Base-by-base conservation (phyloP, 2,329 filamentous ascomycete genomes). In the Exophiala aquamarina region DNA sequence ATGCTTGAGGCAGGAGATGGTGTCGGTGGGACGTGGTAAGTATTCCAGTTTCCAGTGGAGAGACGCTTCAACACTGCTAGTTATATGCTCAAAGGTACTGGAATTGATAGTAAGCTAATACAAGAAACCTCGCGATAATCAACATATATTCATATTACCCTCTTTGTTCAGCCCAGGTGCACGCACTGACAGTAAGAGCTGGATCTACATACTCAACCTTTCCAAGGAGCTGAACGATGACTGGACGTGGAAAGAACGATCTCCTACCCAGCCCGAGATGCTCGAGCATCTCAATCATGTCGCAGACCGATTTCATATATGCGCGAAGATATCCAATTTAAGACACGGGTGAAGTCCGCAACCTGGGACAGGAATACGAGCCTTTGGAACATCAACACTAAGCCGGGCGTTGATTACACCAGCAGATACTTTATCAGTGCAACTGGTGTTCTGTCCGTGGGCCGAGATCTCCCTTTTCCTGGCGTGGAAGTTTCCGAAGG, bases 401-500 rank as follows among this genome's bases (percentile, higher is more conserved):
- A 65, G 8, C 65, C 66, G 17, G 74, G 73, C 3, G 48, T 58
- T 4, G 57, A 41, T 1, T 70, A 66, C 15, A 67, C 61, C 4
- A 61, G 65, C 9, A 68, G 61, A 9, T 78, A 68, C 52, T 62
- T 79, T 3, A 55, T 79, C 17, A 62, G 70, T 3, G 70, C 69
- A 8, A 71, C 70, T 1, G 77, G 78, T 0, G 72, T 73, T 17
- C 73, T 81, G 1, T 76, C 81, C 1, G 44, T 39, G 3, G 42
- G 37, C 3, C 23, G 43, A 11, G 80, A 78, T 58, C 69, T 79
- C 13, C 75, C 84, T 50, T 75, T 80, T 32, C 81, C 82, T 0
- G 81, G 81, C 6, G 71, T 83, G 49, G 72, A 64, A 5, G 79
- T 13, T 17, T 86, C 83, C 70, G 71, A 79, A 43, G 83, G 83